Percentiles rank a stretch among this genome's conserved stretches.
Evolutionary conservation across 2,329 filamentous ascomycete genomes (phyloP).

Genomic region (Cercospora nicotianae): DNA sequence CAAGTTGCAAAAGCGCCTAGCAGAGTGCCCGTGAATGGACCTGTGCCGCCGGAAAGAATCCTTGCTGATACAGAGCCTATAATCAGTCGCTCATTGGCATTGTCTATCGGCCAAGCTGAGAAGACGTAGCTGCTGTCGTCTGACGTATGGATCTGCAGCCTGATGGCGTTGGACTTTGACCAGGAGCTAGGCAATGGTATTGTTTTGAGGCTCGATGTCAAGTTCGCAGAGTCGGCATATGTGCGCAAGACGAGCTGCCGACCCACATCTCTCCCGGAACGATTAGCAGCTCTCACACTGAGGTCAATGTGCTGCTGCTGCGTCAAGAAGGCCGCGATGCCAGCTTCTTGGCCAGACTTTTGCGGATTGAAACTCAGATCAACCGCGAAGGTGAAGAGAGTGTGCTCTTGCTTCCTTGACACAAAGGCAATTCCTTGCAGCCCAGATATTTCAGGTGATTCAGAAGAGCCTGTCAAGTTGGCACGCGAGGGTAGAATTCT

Average conservation of each 20-base stretch:
- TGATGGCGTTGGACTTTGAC: not conserved
- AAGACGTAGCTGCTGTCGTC: slow-evolving; percentile 9
- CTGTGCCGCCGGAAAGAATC: slow-evolving; percentile 42
- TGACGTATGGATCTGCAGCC: slow-evolving; percentile 10
- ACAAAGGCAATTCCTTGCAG: slow-evolving; percentile 55
- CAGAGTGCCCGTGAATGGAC: slow-evolving; percentile 41
- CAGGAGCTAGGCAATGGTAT: not conserved
- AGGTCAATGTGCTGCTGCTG: slow-evolving; percentile 57
- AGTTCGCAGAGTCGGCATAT: slow-evolving; percentile 5
- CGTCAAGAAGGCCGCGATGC: slow-evolving; percentile 55
- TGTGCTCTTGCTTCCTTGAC: slow-evolving; percentile 56
- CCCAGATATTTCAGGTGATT: slow-evolving; percentile 52
- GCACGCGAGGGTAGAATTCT: slow-evolving; percentile 51
- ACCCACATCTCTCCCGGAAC: not conserved
- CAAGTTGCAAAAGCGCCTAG: slow-evolving; percentile 56
- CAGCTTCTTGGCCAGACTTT: slow-evolving; percentile 50
- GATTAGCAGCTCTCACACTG: slow-evolving; percentile 21
- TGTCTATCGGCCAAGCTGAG: slow-evolving; percentile 3
- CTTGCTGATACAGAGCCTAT: slow-evolving; percentile 34
- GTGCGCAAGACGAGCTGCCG: slow-evolving; percentile 10
- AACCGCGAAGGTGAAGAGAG: slow-evolving; percentile 54
- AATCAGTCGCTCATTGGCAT: slow-evolving; percentile 8
- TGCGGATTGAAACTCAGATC: slow-evolving; percentile 49
- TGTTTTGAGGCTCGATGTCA: slow-evolving; percentile 4
- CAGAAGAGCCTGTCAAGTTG: slow-evolving; percentile 53